A percentile compares a stretch with the other conserved stretches of the same genome.
These are phyloP conservation scores for Aspergillus heteromorphus DNA, from an alignment of 495 filamentous ascomycete genomes.

Conservation along the genomic window DNA sequence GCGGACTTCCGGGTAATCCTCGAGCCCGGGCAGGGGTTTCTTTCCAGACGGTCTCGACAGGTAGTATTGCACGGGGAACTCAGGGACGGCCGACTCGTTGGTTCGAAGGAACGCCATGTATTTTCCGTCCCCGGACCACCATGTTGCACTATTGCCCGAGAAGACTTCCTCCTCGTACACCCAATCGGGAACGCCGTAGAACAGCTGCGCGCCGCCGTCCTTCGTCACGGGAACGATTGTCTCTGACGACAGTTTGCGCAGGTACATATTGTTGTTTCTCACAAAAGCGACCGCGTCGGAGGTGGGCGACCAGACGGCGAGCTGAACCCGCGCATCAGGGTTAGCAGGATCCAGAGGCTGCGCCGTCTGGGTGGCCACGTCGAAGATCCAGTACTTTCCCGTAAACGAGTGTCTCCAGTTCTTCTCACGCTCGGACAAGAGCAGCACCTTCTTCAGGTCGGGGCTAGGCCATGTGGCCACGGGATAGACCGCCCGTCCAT, in stretches of 20 bases:
- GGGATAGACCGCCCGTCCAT: conserved; percentile 45
- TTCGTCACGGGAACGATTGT: conserved; percentile 68
- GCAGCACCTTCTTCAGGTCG: conserved; percentile 76
- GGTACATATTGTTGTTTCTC: conserved; percentile 78
- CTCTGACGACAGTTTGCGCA: conserved; percentile 62
- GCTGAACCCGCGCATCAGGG: conserved; percentile 63
- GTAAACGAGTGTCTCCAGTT: conserved; percentile 90
- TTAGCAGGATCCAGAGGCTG: conserved; percentile 71
- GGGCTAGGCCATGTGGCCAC: conserved; percentile 67
- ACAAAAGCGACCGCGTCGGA: conserved; percentile 84
- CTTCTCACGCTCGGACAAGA: conserved; percentile 60
- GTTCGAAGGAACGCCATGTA: conserved; percentile 88
- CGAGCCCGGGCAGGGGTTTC: conserved; percentile 63
- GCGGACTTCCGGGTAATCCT: conserved; percentile 84
- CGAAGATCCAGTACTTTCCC: conserved; percentile 87
- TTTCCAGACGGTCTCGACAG: conserved; percentile 79
- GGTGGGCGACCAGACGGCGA: conserved; percentile 85
- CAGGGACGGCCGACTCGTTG: conserved; percentile 85
- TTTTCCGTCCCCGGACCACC: conserved; percentile 88
- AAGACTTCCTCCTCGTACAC: conserved; percentile 98
- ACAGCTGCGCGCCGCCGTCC: conserved; percentile 79
- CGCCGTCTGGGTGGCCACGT: conserved; percentile 75
- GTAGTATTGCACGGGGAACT: conserved; percentile 93
- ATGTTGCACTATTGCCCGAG: conserved; percentile 71
- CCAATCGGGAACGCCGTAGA: conserved; percentile 98